phyloP scores from a whole-genome alignment of 257 asterid genomes.

The Orobanche coerulescens region DNA sequence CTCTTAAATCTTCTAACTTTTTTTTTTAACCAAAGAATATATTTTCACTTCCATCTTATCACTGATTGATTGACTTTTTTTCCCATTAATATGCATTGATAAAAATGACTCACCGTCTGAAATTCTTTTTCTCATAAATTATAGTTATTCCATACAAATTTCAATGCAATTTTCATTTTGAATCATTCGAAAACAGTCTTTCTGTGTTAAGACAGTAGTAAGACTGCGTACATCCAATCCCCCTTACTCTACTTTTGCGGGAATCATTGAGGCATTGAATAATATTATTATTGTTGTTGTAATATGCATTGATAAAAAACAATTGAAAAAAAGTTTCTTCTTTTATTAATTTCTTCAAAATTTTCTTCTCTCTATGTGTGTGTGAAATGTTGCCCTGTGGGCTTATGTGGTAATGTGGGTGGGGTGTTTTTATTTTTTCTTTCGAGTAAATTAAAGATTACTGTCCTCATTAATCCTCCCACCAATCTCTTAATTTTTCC shows the following conservation, averaged over 20 bases:
- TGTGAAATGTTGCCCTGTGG: slow-evolving; percentile 28
- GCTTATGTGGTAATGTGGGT: slow-evolving; percentile 23
- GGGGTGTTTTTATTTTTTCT: slow-evolving; percentile 19
- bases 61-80: not conserved
- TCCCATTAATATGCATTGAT: not conserved
- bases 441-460: slow-evolving; percentile 33
- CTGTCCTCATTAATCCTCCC: slow-evolving; percentile 33
- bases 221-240: no score
- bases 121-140: no score
- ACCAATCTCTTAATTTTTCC: slow-evolving; percentile 32
- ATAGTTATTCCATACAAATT: no score
- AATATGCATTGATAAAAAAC: not conserved
- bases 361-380: slow-evolving; percentile 3
- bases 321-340: not conserved
- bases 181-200: no score
- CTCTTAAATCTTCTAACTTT: not conserved
- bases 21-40: not conserved
- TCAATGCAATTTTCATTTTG: no score
- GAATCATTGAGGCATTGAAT: no score
- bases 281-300: no score
- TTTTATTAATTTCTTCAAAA: not conserved
- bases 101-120: no score
- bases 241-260: no score
- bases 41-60: slow-evolving; percentile 20
- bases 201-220: no score